Evolutionary conservation across 2,329 filamentous ascomycete genomes (phyloP).

Genomic region (Fusarium sp.): DNA sequence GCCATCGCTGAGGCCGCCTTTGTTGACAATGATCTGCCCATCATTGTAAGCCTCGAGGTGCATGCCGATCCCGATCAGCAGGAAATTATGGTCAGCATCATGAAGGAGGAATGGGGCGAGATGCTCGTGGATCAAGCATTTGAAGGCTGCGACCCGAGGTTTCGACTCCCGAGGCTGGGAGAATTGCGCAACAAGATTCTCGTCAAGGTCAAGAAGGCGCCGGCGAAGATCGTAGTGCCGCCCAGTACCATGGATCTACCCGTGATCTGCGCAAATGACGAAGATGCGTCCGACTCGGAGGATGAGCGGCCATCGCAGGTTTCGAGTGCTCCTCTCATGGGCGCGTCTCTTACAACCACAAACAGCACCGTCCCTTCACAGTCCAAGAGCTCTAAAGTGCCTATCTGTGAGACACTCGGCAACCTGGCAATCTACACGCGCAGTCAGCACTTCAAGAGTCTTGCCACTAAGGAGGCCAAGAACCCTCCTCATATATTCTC

Average conservation of each 20-base stretch:
- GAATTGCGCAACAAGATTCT: conserved; percentile 86
- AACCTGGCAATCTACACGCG: conserved; percentile 88
- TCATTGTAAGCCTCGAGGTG: conserved; percentile 94
- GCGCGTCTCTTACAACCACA: conserved; percentile 17
- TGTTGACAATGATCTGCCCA: conserved; percentile 79
- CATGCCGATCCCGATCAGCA: conserved; percentile 89
- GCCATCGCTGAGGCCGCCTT: conserved; percentile 87
- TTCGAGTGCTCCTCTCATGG: conserved; percentile 27
- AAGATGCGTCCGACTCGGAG: conserved; percentile 61
- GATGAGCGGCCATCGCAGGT: conserved; percentile 55
- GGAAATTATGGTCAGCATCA: conserved; percentile 92
- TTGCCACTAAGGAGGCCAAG: conserved; percentile 75
- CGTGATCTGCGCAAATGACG: conserved; percentile 51
- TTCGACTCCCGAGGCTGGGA: conserved; percentile 77
- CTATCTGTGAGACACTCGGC: conserved; percentile 80
- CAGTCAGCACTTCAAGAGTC: conserved; percentile 84
- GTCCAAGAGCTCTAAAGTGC: conserved; percentile 62
- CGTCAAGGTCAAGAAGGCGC: conserved; percentile 81
- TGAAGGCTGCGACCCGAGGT: conserved; percentile 66
- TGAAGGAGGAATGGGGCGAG: conserved; percentile 88
- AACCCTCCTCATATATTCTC: conserved; percentile 84
- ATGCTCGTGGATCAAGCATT: conserved; percentile 76
- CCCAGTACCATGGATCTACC: conserved; percentile 54
- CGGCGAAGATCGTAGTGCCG: conserved; percentile 53
- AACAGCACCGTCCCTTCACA: conserved; percentile 30